A percentile compares a stretch with the other conserved stretches of the same genome.
Conservation (phyloP, 305 asterid species). For the Vinca major region DNA sequence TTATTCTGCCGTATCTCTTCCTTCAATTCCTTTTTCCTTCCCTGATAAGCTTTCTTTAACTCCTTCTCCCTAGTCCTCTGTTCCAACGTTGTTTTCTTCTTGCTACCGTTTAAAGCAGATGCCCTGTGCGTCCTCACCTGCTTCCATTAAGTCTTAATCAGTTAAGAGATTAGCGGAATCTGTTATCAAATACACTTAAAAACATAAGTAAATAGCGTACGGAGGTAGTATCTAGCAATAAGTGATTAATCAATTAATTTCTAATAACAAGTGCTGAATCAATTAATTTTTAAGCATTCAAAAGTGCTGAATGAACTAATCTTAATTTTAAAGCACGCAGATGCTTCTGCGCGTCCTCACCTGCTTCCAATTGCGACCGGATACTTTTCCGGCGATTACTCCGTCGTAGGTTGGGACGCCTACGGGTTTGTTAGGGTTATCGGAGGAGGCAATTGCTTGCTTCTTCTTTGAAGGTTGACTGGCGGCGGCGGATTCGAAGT, state of each 20-base stretch:
- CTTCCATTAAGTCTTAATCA: too few relatives aligned
- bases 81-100: constrained; percentile 48
- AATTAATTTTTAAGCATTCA: too few relatives aligned
- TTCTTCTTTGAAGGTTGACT: constrained; percentile 42
- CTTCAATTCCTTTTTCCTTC: constrained; percentile 72
- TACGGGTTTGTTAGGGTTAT: constrained; percentile 55
- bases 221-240: too few relatives aligned
- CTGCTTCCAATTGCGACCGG: constrained; percentile 92
- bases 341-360: constrained; percentile 37
- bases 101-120: constrained; percentile 54
- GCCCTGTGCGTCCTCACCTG: constrained; percentile 58
- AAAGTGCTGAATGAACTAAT: too few relatives aligned
- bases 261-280: too few relatives aligned
- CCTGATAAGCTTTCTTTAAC: constrained; percentile 76
- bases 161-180: too few relatives aligned
- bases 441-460: constrained; percentile 45
- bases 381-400: constrained; percentile 68
- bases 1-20: constrained; percentile 76
- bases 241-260: too few relatives aligned
- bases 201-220: too few relatives aligned
- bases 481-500: constrained; percentile 17
- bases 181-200: too few relatives aligned
- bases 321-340: too few relatives aligned
- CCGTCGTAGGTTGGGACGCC: constrained; percentile 75
- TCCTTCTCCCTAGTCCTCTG: constrained; percentile 60